phyloP scores from a whole-genome alignment of 1,284 basidiomycete genomes.

The Inonotus obliquus region DNA sequence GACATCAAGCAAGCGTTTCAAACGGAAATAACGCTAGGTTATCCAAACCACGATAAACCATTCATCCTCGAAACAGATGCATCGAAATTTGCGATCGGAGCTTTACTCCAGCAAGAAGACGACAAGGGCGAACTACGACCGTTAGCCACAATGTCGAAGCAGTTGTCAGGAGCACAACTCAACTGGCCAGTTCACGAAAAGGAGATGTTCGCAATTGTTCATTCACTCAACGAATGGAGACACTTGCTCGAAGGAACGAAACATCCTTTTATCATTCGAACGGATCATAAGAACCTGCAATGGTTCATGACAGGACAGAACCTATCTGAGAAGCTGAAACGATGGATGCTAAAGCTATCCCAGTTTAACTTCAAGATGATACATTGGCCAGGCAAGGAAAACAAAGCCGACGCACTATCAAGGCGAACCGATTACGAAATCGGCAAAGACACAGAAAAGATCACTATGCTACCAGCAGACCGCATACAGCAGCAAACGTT shows the following conservation, averaged over 20 bases:
- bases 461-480: not conserved
- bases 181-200: conserved; percentile 37
- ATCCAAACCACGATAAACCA: not conserved
- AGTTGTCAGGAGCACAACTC: conserved; percentile 25
- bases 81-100: conserved; percentile 17
- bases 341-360: conserved; percentile 27
- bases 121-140: conserved; percentile 21
- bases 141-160: conserved; percentile 26
- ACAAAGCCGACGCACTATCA: conserved; percentile 29
- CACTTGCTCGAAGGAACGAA: conserved; percentile 27
- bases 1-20: conserved; percentile 26
- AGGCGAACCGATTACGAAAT: conserved; percentile 20
- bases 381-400: conserved; percentile 25
- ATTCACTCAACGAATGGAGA: conserved; percentile 29
- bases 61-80: conserved; percentile 20
- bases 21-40: conserved; percentile 19
- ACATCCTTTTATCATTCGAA: conserved; percentile 22
- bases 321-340: conserved; percentile 26
- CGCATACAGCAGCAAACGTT: not conserved
- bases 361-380: conserved; percentile 25
- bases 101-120: conserved; percentile 22
- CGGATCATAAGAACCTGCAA: conserved; percentile 30
- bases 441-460: not conserved
- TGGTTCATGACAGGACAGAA: conserved; percentile 25
- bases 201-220: conserved; percentile 33